Evolutionary conservation across 208 protist species (phyloP).

Genomic region (Leishmania major): DNA sequence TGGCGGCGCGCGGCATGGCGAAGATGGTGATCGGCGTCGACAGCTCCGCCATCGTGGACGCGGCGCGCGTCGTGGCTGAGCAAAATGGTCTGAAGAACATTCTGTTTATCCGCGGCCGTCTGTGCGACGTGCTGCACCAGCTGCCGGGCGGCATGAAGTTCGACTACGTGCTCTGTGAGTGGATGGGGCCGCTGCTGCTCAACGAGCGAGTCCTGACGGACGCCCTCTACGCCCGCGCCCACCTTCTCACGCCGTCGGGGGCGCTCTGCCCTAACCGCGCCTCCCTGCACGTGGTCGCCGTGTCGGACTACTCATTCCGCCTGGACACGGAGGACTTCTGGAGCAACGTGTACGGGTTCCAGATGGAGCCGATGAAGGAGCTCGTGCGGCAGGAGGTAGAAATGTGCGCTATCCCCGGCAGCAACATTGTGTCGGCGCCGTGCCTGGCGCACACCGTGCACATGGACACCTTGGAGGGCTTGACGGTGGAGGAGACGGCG

Average conservation of each 20-base stretch:
- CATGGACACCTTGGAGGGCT: constrained; percentile 44
- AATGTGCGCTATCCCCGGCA: constrained; percentile 69
- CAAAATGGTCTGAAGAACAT: constrained; percentile 85
- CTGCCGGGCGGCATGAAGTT: constrained; percentile 75
- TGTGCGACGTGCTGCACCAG: constrained; percentile 62
- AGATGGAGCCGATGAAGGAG: constrained; percentile 90
- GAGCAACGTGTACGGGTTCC: constrained; percentile 94
- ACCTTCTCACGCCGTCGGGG: constrained; percentile 67
- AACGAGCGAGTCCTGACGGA: constrained; percentile 84
- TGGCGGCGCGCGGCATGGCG: constrained; percentile 71
- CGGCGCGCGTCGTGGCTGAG: constrained; percentile 73
- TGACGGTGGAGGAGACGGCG: constrained; percentile 44
- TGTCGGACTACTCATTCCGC: constrained; percentile 86
- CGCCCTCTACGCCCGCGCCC: constrained; percentile 78
- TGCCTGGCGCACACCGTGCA: constrained; percentile 66
- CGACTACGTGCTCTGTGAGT: constrained; percentile 92
- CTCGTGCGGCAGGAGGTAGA: constrained; percentile 83
- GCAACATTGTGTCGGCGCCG: constrained; percentile 76
- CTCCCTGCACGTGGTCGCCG: constrained; percentile 84
- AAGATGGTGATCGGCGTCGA: constrained; percentile 86
- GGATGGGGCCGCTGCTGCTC: constrained; percentile 86
- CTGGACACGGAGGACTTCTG: constrained; percentile 90
- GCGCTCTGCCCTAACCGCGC: constrained; percentile 82
- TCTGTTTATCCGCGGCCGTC: constrained; percentile 72
- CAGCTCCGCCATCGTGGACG: constrained; percentile 78